Base-by-base conservation (phyloP, 2,329 filamentous ascomycete genomes). In the Xylogone sp. region DNA sequence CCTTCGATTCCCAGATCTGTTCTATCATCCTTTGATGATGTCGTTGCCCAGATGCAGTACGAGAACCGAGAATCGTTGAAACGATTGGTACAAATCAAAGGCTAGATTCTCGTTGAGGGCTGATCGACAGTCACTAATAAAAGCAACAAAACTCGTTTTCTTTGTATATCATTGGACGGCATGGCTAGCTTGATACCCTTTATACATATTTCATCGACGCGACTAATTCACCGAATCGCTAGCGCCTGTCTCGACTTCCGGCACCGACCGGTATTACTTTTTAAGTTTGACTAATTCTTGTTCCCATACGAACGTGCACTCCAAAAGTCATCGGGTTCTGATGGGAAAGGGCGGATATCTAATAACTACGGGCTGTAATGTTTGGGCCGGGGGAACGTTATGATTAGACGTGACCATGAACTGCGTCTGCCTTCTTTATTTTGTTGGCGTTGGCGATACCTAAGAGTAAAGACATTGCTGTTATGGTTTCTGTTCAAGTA, bases 81-180 rank as follows among this genome's bases (percentile, higher is more conserved):
- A 46, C 59, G 59, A 46, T 58, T 63, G 55, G 54, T 63, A 34
- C 62, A 65, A 49, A 53, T 62, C 46, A 63, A 61, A 51, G 53
- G 51, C 27, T 64, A 58, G 46, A n/a, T 21, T 27, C n/a, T 13
- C 34, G 8, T 13, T 39, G 10, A 27, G 10, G 16, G 24, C 31
- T 19, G 22, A 46, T 34, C 27, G 8, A 16, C 34, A 39, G 20
- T 22, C 42, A 29, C 53, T 46, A 51, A 51, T 21, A 42, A n/a
- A 18, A 51, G n/a, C 16, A 46, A 49, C 42, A 21, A 53, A 29
- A 46, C 39, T 62, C 56, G 19, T 56, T 65, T n/a, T 64, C 59
- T 60, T 46, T 66, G 62, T 64, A 65, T 63, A 59, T 65, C 64
- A 56, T 60, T 62, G 57, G 60, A 59, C 52, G n/a, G n/a, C 6